phyloP scores from a whole-genome alignment of 441 rosid genomes.

The Erodium trifolium region DNA sequence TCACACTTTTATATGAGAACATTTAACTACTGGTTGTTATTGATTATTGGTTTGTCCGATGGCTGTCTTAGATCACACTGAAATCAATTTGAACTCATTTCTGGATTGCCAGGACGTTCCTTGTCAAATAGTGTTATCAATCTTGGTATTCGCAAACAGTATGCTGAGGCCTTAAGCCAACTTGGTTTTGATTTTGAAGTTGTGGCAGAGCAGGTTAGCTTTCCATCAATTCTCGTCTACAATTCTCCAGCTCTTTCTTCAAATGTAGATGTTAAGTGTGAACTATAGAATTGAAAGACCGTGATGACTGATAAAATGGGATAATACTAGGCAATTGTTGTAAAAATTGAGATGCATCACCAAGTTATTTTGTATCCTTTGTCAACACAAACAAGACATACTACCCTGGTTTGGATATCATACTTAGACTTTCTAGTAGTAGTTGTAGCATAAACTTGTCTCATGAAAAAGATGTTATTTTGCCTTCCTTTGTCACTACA shows the following conservation, averaged over 20 bases:
- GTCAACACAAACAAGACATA: no score
- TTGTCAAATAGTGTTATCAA: conserved; percentile 44
- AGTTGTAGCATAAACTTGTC: no score
- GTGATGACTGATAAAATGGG: neutral
- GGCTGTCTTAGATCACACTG: neutral
- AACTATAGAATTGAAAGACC: neutral
- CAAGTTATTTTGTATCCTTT: conserved; percentile 5
- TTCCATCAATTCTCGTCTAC: conserved; percentile 5
- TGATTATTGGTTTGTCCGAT: neutral
- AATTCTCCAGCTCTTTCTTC: conserved; percentile 1
- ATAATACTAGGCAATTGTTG: neutral
- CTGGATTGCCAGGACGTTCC: conserved; percentile 36
- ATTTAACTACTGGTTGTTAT: neutral
- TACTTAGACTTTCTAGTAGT: no score
- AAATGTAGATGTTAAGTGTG: neutral
- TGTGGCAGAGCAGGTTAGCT: conserved; percentile 46
- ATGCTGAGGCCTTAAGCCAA: conserved; percentile 38
- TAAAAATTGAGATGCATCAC: conserved; percentile 6
- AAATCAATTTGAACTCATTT: conserved; percentile 1
- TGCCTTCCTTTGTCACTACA: neutral
- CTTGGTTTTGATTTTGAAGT: conserved; percentile 53
- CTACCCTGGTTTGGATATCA: no score
- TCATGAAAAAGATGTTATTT: no score
- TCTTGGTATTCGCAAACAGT: conserved; percentile 44
- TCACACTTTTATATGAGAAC: neutral